A percentile compares a stretch with the other conserved stretches of the same genome.
Conservation (phyloP, 257 asterid species). For the Scutellaria baicalensis region DNA sequence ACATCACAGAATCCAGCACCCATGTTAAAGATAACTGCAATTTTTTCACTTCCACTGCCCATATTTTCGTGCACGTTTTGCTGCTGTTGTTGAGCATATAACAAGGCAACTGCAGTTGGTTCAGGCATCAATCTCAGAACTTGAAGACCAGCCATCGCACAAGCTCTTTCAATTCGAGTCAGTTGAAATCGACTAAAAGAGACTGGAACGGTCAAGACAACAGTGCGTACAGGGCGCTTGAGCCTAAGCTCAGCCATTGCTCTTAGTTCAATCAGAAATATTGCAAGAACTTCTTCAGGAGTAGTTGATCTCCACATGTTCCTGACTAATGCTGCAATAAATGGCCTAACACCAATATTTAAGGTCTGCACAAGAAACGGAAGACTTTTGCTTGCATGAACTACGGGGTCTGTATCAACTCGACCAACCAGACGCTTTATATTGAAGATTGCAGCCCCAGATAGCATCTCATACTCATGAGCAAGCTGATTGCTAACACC, state of each 20-base stretch:
- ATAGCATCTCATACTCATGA: slow-evolving; percentile 64
- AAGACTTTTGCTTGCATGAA: slow-evolving; percentile 68
- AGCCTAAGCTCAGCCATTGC: slow-evolving; percentile 64
- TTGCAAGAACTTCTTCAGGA: slow-evolving; percentile 87
- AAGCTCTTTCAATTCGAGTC: slow-evolving; percentile 70
- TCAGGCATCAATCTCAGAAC: slow-evolving; percentile 86
- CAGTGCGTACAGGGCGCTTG: slow-evolving; percentile 51
- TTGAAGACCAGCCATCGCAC: slow-evolving; percentile 94
- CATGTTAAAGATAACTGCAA: slow-evolving; percentile 73
- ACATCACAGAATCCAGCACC: slow-evolving; percentile 93
- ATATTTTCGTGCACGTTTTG: slow-evolving; percentile 37
- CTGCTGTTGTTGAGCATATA: slow-evolving; percentile 79
- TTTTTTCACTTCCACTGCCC: slow-evolving; percentile 66
- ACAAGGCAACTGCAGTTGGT: slow-evolving; percentile 81
- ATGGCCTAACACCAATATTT: slow-evolving; percentile 71
- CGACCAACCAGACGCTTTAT: slow-evolving; percentile 77
- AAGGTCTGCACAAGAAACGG: slow-evolving; percentile 79
- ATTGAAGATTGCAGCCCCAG: slow-evolving; percentile 77
- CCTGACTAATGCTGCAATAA: slow-evolving; percentile 72
- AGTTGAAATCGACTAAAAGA: slow-evolving; percentile 78
- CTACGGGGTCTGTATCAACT: slow-evolving; percentile 75
- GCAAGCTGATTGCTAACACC: slow-evolving; percentile 66
- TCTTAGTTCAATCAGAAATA: slow-evolving; percentile 62
- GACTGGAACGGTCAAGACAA: slow-evolving; percentile 64
- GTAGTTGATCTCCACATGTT: slow-evolving; percentile 84